Conservation (phyloP, 106 monocot species). For the Dendrobium catenatum region DNA sequence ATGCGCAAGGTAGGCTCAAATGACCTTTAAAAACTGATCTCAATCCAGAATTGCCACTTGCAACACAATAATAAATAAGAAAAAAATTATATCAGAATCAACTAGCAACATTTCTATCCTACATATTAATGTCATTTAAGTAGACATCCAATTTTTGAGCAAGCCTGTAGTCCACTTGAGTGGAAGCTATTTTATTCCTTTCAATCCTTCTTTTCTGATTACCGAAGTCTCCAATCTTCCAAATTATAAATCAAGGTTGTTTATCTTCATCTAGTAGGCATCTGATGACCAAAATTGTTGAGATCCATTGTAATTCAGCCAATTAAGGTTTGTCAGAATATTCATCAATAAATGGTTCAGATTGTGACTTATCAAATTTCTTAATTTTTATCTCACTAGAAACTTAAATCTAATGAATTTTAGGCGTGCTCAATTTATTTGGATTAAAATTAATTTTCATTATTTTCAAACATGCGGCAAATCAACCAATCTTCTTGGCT, state of each 20-base stretch:
- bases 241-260: not conserved
- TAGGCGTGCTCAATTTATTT: not conserved
- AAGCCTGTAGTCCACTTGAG: not conserved
- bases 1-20: conserved; percentile 43
- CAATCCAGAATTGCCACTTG: not conserved
- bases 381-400: not conserved
- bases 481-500: too few species aligned
- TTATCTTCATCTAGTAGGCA: not conserved
- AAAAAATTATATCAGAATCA: not conserved
- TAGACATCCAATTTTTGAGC: not conserved
- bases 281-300: not conserved
- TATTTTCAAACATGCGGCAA: too few species aligned
- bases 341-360: not conserved
- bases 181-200: not conserved
- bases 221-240: not conserved
- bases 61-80: not conserved
- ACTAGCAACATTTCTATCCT: not conserved
- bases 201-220: not conserved
- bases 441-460: too few species aligned
- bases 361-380: not conserved
- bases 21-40: not conserved
- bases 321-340: not conserved
- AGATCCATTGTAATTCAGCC: not conserved
- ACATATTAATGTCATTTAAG: not conserved
- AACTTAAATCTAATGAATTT: not conserved